Evolutionary conservation across 176 grass and related monocot species (phyloP), one percentile per base, ranked within the genome.

Genomic region (Elaeis guineensis): DNA sequence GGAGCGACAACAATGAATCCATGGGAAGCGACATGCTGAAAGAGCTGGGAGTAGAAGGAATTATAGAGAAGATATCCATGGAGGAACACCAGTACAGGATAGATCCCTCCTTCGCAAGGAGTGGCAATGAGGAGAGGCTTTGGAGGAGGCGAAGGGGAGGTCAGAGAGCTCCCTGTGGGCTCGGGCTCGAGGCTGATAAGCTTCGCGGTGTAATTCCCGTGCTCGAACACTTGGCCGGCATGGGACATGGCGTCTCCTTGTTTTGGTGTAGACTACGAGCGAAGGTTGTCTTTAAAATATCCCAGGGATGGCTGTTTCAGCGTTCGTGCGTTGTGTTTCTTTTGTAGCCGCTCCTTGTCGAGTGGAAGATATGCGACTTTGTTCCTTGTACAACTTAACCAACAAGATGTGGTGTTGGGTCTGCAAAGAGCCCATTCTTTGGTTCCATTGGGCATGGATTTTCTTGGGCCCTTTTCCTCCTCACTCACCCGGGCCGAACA

Each of bases 1-100:
- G 86, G 86, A 4, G 16, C 80, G 44, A 95, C 14, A 55, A 82
- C 68, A 63, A 90, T 61, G 74, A 84, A 95, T 19, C 90, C 90
- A 65, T 95, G 83, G 76, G 90, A 95, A 25, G 90, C 86, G 1
- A 95, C 64, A 55, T 87, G 90, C 25, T 65, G 62, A 25, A 87
- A 57, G 11, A 90, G 77, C 82, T 90, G 86, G 19, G 90, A 95
- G 61, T 95, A 95, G 90, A 95, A 95, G 54, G 78, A 84, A 59
- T 95, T 95, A 52, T 48, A 21, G 11, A 61, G 61, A 25, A 95
- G 56, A 64, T 87, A 95, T 12, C 90, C 90, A 64, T 95, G 86
- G 48, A 84, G 21, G 70, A 95, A 95, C n/a, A 90, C 2, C 17
- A 95, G 48, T 24, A 90, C 80, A 7, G 86, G 86, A 78, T 95